Evolutionary conservation across 1,139 yeast genomes (phyloP).

Genomic region (Ogataea hybrid): DNA sequence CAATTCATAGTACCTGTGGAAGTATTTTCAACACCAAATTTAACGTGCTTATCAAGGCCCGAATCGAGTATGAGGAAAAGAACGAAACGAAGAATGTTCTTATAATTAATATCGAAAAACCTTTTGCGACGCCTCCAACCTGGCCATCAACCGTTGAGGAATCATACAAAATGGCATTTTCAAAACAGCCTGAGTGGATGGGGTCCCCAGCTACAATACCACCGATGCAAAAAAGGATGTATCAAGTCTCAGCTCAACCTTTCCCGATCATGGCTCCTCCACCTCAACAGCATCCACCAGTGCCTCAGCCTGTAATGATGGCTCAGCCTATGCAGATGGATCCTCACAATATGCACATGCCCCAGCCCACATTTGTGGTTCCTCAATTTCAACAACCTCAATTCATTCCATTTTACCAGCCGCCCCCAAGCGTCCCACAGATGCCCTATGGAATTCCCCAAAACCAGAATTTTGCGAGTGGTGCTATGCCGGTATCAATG

Average conservation of each 20-base stretch:
- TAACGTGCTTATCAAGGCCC: slow-evolving; percentile 53
- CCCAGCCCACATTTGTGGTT: slow-evolving; percentile 20
- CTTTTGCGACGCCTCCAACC: slow-evolving; percentile 77
- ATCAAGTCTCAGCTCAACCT: slow-evolving; percentile 22
- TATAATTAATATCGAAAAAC: slow-evolving; percentile 50
- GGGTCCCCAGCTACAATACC: slow-evolving; percentile 13
- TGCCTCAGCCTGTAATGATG: slow-evolving; percentile 23
- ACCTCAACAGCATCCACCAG: slow-evolving; percentile 17
- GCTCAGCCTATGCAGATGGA: slow-evolving; percentile 20
- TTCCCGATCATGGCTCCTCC: slow-evolving; percentile 24
- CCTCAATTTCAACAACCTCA: slow-evolving; percentile 24
- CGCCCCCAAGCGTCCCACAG: slow-evolving; percentile 18
- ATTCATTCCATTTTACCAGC: slow-evolving; percentile 21
- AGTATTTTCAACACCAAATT: slow-evolving; percentile 46
- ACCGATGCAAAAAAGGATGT: slow-evolving; percentile 20
- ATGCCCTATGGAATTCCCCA: slow-evolving; percentile 16
- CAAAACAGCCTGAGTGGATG: slow-evolving; percentile 30
- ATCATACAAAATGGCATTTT: slow-evolving; percentile 48
- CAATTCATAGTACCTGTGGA: slow-evolving; percentile 37
- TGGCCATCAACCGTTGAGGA: slow-evolving; percentile 66
- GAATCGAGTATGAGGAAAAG: slow-evolving; percentile 33
- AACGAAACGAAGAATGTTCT: slow-evolving; percentile 34
- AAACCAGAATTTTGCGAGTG: slow-evolving; percentile 7
- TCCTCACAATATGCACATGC: slow-evolving; percentile 14
- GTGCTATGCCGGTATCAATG: slow-evolving; percentile 16